Conservation (phyloP, 75 land plant species). For the Picea sitchensis region DNA sequence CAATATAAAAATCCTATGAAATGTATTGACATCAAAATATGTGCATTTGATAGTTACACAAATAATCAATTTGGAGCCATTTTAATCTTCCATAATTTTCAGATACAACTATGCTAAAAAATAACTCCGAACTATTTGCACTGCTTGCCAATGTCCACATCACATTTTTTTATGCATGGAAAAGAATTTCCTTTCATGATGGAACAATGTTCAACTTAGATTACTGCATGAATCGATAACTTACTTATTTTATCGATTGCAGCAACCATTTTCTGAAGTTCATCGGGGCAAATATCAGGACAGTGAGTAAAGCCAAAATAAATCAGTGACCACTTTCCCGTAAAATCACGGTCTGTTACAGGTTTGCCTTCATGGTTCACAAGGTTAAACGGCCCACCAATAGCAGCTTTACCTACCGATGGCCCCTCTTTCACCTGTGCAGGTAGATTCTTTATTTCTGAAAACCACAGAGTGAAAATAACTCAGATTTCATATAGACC, state of each 20-base stretch:
- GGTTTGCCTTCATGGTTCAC: conserved; percentile 79
- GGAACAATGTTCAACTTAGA: not conserved
- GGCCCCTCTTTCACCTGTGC: conserved; percentile 67
- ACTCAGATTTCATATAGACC: not conserved
- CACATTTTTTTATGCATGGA: too few relatives aligned
- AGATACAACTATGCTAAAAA: too few relatives aligned
- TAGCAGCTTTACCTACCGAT: conserved; percentile 88
- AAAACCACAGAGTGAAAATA: conserved; percentile 3
- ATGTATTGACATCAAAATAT: too few relatives aligned
- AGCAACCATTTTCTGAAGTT: conserved; percentile 74
- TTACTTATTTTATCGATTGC: conserved; percentile 88
- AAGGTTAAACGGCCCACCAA: conserved; percentile 95
- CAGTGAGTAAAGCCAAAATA: conserved; percentile 99
- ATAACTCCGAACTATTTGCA: too few relatives aligned
- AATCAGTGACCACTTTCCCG: conserved; percentile 87
- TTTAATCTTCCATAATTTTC: too few relatives aligned
- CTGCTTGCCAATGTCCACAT: too few relatives aligned
- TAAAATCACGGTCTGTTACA: conserved; percentile 80
- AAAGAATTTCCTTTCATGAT: not conserved
- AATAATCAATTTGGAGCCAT: too few relatives aligned
- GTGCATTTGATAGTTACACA: too few relatives aligned
- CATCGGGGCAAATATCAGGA: conserved; percentile 99
- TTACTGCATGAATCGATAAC: conserved; percentile 6
- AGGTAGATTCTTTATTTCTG: conserved; percentile 52
- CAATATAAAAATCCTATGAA: too few relatives aligned